Percentiles rank a stretch among this genome's conserved stretches.
Conservation (phyloP, 164 flowering plant genomes). For the Hamamelis virginiana region DNA sequence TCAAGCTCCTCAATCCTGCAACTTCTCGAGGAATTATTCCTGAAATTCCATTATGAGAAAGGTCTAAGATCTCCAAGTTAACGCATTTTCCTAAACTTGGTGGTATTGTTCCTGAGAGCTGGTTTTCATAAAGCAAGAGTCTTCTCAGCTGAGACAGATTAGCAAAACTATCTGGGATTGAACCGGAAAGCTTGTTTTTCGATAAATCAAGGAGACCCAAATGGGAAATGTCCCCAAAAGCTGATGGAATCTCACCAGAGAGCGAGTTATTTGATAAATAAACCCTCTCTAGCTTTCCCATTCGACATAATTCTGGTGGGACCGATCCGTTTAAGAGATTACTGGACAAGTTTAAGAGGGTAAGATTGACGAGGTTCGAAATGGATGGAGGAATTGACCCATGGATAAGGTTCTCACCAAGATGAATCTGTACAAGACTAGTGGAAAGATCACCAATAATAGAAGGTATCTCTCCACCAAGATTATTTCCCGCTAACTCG, state of each 20-base stretch:
- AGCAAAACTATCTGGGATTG: slow-evolving; percentile 72
- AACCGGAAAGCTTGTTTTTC: slow-evolving; percentile 67
- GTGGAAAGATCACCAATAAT: slow-evolving; percentile 62
- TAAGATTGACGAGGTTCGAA: slow-evolving; percentile 70
- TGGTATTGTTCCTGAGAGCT: slow-evolving; percentile 73
- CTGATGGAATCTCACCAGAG: slow-evolving; percentile 66
- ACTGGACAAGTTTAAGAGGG: slow-evolving; percentile 74
- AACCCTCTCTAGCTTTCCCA: slow-evolving; percentile 68
- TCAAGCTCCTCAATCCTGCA: slow-evolving; percentile 74
- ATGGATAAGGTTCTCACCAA: slow-evolving; percentile 63
- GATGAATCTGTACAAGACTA: slow-evolving; percentile 60
- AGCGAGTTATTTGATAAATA: slow-evolving; percentile 67
- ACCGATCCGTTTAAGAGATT: slow-evolving; percentile 75
- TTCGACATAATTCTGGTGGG: slow-evolving; percentile 49
- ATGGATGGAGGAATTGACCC: slow-evolving; percentile 81
- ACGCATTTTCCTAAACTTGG: slow-evolving; percentile 68
- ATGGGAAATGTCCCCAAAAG: slow-evolving; percentile 62
- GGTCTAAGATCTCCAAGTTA: slow-evolving; percentile 78
- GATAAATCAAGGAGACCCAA: slow-evolving; percentile 86
- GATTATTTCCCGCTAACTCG: slow-evolving; percentile 71
- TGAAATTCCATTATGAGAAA: slow-evolving; percentile 58
- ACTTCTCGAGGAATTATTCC: slow-evolving; percentile 72
- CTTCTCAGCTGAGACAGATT: slow-evolving; percentile 74
- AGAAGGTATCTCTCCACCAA: slow-evolving; percentile 71
- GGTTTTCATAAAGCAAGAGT: slow-evolving; percentile 64